Evolutionary conservation across 345 rosid genomes (phyloP), one percentile per base, ranked within the genome.

Genomic region (Lepidium aucheri): DNA sequence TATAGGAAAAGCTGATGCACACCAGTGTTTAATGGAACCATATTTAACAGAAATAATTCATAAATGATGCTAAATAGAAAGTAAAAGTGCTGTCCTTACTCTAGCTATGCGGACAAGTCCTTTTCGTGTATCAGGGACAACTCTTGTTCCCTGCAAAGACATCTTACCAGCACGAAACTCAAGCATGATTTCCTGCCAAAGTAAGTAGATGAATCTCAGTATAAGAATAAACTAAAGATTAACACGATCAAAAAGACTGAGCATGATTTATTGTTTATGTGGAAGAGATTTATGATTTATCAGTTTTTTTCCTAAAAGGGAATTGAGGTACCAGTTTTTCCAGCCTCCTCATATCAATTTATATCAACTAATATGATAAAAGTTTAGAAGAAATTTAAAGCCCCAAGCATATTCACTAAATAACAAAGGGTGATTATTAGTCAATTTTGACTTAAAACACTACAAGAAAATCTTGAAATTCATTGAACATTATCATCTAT

Each of bases 141-240:
- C 99, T 73, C 77, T 84, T 54, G 80, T 86, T 33, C 94, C 95
- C 75, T 90, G 95, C 51, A 86, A 68, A 59, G 53, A 32, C 97
- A 94, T 90, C 81, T 90, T 94, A 63, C 99, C 99, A 61, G 99
- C 97, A 70, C 97, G 97, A 79, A 94, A 94, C 82, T 94, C 97
- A 65, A 94, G 65, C 89, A 94, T 72, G 44, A 66, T 73, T 67
- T 84, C 92, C 93, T 85, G 87, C 70, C 62, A 79, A 58, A 39
- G 41, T 58, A 38, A 46, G 49, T 13, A 3, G 1, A 57, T 16
- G 22, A 54, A 33, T 9, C 9, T 15, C 3, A 3, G 9, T 36
- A 13, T 1, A 24, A 50, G 3, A 54, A 34, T 0, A 4, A n/a
- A 41, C n/a, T 28, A 24, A 58, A 39, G 13, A 59, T 41, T 20